Evolutionary conservation across 495 filamentous ascomycete species (phyloP).

Genomic region (Clavariopsis aquatica): DNA sequence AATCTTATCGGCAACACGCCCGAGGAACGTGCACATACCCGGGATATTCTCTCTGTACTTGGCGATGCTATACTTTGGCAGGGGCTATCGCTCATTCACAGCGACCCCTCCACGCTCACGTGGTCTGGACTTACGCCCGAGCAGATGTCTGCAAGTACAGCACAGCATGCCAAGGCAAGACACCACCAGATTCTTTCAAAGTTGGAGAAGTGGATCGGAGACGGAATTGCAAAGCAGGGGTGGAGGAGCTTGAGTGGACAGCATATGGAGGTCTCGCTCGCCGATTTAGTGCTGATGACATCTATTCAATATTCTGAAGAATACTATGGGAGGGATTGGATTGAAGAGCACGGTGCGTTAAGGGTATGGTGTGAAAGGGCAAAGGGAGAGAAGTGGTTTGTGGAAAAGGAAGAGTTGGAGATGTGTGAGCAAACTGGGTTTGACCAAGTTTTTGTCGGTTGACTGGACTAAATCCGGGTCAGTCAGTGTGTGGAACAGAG

Average conservation of each 20-base stretch:
- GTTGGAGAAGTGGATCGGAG: slow-evolving; percentile 9
- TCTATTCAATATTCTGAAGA: slow-evolving; percentile 5
- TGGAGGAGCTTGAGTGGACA: slow-evolving; percentile 22
- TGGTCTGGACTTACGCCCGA: slow-evolving; percentile 11
- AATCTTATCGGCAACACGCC: slow-evolving; percentile 6
- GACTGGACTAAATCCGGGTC: neutral
- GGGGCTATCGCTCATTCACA: neutral
- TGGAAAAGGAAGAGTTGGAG: slow-evolving; percentile 10
- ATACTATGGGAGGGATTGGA: slow-evolving; percentile 4
- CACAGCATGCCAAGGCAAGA: neutral
- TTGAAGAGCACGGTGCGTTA: slow-evolving; percentile 15
- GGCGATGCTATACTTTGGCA: neutral
- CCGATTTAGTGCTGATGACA: slow-evolving; percentile 11
- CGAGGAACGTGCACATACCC: slow-evolving; percentile 16
- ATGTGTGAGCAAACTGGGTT: slow-evolving; percentile 16
- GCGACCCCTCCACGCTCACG: neutral
- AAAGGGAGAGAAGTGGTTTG: slow-evolving; percentile 17
- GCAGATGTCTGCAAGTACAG: neutral
- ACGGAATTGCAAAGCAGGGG: neutral
- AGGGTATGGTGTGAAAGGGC: slow-evolving; percentile 21
- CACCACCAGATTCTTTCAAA: neutral
- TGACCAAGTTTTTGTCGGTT: neutral
- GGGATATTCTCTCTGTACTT: slow-evolving; percentile 11
- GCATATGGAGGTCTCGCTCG: slow-evolving; percentile 10
- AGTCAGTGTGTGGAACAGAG: too few relatives aligned